A percentile compares a stretch with the other conserved stretches of the same genome.
Conservation (phyloP, 2,329 filamentous ascomycete species). For the Coniosporium tulheliwenetii region DNA sequence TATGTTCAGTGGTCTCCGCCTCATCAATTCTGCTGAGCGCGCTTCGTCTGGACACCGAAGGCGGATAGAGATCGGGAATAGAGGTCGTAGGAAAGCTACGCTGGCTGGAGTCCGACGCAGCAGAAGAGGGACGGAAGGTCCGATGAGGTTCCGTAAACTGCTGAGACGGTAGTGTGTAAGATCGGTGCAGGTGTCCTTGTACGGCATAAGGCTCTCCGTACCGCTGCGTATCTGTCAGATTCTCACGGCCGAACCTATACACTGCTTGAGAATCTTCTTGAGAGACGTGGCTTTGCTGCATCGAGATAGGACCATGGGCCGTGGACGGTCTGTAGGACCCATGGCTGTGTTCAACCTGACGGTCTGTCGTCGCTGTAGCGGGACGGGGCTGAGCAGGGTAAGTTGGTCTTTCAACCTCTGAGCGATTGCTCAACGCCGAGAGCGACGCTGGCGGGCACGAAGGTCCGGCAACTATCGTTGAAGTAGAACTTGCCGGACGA, state of each 20-base stretch:
- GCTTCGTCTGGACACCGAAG: neutral
- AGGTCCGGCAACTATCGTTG: neutral
- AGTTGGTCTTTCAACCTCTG: neutral
- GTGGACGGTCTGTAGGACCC: constrained; percentile 2
- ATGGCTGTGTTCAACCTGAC: neutral
- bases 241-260: neutral
- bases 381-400: constrained; percentile 2
- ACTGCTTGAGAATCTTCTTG: neutral
- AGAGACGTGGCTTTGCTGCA: constrained; percentile 3
- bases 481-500: neutral
- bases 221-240: neutral
- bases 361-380: neutral
- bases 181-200: neutral
- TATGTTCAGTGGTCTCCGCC: neutral
- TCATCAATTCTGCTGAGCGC: neutral
- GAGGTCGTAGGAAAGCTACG: no score
- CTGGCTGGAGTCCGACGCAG: neutral
- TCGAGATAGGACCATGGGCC: constrained; percentile 3
- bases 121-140: neutral
- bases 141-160: neutral
- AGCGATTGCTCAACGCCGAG: neutral
- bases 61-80: neutral
- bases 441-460: neutral
- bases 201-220: neutral
- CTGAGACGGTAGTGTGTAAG: neutral